These are phyloP conservation scores for Dryas octopetala DNA, from an alignment of 306 rosid species.

Conservation along the genomic window DNA sequence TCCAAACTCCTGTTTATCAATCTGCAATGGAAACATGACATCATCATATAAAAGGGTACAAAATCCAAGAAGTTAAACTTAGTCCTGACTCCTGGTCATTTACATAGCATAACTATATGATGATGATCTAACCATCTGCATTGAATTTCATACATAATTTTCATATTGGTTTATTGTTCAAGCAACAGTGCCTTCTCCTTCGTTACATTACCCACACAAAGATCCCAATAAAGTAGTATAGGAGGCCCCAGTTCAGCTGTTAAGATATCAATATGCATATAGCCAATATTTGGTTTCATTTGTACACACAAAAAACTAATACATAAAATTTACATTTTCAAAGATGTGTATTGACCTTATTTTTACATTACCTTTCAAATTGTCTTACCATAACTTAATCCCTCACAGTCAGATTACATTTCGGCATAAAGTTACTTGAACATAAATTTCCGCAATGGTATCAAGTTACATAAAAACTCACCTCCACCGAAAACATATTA, in stretches of 20 bases:
- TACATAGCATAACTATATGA: background rate
- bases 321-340: no score
- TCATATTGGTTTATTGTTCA: background rate
- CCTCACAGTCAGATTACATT: background rate
- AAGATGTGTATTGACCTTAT: background rate
- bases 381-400: background rate
- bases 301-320: no score
- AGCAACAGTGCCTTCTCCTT: background rate
- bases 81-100: background rate
- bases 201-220: background rate
- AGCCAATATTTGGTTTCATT: no score
- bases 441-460: background rate
- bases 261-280: no score
- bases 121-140: background rate
- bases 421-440: background rate
- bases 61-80: background rate
- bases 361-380: background rate
- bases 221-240: no score
- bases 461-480: conserved; percentile 22
- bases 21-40: conserved; percentile 38
- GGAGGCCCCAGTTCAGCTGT: no score
- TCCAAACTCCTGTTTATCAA: conserved; percentile 88
- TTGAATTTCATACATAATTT: background rate
- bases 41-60: background rate
- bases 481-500: conserved; percentile 86